A percentile compares a stretch with the other conserved stretches of the same genome.
Evolutionary conservation across 108 stramenopile genomes (phyloP).

Genomic region (Cyclotella kingstonii): DNA sequence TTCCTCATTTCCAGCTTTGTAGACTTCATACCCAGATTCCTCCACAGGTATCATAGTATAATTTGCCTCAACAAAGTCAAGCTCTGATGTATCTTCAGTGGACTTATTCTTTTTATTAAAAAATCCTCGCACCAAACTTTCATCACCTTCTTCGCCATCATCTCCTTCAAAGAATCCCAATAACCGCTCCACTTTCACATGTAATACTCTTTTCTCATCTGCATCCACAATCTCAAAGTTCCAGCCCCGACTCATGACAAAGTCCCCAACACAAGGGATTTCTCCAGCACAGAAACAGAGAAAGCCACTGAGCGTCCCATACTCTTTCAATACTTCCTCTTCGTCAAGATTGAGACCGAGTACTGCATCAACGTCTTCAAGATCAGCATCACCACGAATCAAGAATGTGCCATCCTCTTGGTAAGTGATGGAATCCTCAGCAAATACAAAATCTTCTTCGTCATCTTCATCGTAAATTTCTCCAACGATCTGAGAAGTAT

Average conservation of each 20-base stretch:
- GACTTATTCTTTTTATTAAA: constrained; percentile 42
- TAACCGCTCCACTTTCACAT: constrained; percentile 75
- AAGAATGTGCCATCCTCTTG: constrained; percentile 88
- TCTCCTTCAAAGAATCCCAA: constrained; percentile 68
- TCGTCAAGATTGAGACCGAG: constrained; percentile 80
- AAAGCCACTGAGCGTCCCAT: constrained; percentile 89
- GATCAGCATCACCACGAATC: constrained; percentile 92
- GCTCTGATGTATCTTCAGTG: constrained; percentile 5
- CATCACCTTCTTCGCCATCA: constrained; percentile 51
- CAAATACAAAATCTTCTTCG: constrained; percentile 86
- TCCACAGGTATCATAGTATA: neutral
- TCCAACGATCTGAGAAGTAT: constrained; percentile 47
- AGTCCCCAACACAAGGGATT: constrained; percentile 89
- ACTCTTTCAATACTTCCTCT: constrained; percentile 87
- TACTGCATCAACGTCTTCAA: constrained; percentile 91
- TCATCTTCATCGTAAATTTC: constrained; percentile 92
- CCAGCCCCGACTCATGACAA: constrained; percentile 89
- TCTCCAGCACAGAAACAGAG: constrained; percentile 93
- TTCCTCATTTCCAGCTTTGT: constrained; percentile 1
- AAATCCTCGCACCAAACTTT: constrained; percentile 54
- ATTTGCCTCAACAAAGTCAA: constrained; percentile 19
- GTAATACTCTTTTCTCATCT: constrained; percentile 78
- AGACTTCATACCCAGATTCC: no score
- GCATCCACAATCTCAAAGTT: constrained; percentile 86
- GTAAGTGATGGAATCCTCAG: constrained; percentile 83